A percentile compares a stretch with the other conserved stretches of the same genome.
Evolutionary conservation across 768 basidiomycete species (phyloP).

Genomic region (Leccinum aurantiacum): DNA sequence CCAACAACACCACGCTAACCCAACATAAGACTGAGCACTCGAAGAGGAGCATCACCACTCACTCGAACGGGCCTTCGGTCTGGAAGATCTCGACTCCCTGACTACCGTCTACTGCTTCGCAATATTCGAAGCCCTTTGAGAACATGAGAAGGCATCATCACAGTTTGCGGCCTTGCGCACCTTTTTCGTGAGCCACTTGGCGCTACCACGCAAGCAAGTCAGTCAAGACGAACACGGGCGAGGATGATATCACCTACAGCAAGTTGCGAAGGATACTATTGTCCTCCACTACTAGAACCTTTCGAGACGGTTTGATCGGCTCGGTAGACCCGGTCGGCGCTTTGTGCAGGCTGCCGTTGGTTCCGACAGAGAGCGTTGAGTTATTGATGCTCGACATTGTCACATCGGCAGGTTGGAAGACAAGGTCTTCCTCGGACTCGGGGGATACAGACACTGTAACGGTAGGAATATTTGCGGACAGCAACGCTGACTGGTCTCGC

Average conservation of each 20-base stretch:
- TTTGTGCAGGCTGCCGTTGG: constrained; percentile 67
- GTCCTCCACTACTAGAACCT: constrained; percentile 87
- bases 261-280: constrained; percentile 82
- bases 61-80: constrained; percentile 83
- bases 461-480: constrained; percentile 10
- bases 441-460: constrained; percentile 20
- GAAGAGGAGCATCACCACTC: constrained; percentile 31
- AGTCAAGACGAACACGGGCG: constrained; percentile 10
- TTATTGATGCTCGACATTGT: constrained; percentile 18
- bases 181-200: constrained; percentile 69
- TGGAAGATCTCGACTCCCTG: constrained; percentile 79
- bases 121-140: constrained; percentile 64
- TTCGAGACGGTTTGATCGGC: constrained; percentile 44
- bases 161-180: constrained; percentile 12
- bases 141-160: constrained; percentile 3
- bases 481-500: constrained; percentile 18
- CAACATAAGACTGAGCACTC: constrained; percentile 2
- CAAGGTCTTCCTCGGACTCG: constrained; percentile 33
- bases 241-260: constrained; percentile 52
- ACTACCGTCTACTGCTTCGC: constrained; percentile 81
- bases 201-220: constrained; percentile 30
- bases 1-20: constrained; percentile 76
- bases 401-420: constrained; percentile 16
- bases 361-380: constrained; percentile 53
- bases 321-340: constrained; percentile 59